Conservation (phyloP, 176 grass and related monocot genomes). For the Aegilops umbellulata region DNA sequence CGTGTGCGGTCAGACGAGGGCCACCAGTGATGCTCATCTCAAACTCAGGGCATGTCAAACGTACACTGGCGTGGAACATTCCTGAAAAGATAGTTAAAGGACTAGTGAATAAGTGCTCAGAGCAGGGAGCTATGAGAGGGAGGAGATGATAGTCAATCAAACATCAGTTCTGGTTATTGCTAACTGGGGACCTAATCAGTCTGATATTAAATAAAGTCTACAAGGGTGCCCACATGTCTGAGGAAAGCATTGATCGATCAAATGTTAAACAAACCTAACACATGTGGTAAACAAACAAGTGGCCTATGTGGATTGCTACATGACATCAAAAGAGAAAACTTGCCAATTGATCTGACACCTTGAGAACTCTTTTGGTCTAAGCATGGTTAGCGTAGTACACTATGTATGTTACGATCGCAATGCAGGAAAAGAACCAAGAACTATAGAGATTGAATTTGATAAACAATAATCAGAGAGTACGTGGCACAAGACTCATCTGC, state of each 20-base stretch:
- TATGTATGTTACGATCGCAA: no score
- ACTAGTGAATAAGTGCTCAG: slow-evolving; percentile 3
- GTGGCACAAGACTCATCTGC: background rate
- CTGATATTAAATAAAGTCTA: background rate
- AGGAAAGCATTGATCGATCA: background rate
- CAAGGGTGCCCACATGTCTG: background rate
- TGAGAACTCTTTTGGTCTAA: background rate
- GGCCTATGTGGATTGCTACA: background rate
- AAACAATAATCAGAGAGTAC: background rate
- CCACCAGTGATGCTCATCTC: slow-evolving; percentile 18
- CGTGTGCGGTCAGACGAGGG: slow-evolving; percentile 11
- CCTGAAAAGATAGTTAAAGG: slow-evolving; percentile 27
- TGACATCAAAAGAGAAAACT: no score
- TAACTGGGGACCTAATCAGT: background rate
- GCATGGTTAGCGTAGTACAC: background rate
- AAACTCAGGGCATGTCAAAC: slow-evolving; percentile 31
- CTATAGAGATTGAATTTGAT: background rate
- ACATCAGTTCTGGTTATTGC: background rate
- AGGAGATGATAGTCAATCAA: background rate
- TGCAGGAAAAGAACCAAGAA: background rate
- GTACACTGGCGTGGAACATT: slow-evolving; percentile 35
- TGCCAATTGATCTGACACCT: background rate
- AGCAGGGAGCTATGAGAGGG: background rate
- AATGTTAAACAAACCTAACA: background rate
- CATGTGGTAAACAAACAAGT: background rate